These are phyloP conservation scores for Rhododendron molle DNA, from an alignment of 148 eudicot species.

Conservation along the genomic window DNA sequence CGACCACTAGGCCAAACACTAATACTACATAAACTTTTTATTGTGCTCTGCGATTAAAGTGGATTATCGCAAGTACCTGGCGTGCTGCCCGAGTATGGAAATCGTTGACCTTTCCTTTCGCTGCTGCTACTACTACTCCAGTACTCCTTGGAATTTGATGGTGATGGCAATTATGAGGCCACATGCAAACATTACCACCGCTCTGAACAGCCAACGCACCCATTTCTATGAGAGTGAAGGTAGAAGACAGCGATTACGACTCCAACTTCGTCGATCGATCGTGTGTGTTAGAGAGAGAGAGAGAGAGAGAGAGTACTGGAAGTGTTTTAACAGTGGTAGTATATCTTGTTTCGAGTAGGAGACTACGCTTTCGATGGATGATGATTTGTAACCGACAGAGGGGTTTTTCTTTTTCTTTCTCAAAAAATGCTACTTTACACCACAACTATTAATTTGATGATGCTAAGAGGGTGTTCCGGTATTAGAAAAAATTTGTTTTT, in stretches of 20 bases:
- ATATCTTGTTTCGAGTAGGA: too few species aligned
- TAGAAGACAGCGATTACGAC: neutral
- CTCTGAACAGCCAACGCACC: neutral
- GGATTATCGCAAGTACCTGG: neutral
- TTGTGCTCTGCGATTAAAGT: too few species aligned
- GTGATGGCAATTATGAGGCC: neutral
- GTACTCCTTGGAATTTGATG: neutral
- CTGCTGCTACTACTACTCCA: neutral
- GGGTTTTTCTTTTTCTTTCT: too few species aligned
- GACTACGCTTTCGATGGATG: too few species aligned
- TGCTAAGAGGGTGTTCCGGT: too few species aligned
- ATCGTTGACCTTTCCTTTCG: neutral
- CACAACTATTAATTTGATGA: too few species aligned
- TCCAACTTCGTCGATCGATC: neutral
- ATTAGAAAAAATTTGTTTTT: too few species aligned
- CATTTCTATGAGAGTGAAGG: neutral
- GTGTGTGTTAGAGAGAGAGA: neutral
- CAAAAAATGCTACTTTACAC: too few species aligned
- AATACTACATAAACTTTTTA: too few species aligned
- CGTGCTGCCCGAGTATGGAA: slow-evolving; percentile 1
- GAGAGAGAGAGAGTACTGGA: neutral
- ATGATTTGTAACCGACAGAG: too few species aligned
- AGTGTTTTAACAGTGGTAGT: neutral
- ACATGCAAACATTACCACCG: neutral
- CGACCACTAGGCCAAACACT: neutral